Evolutionary conservation across 2,329 filamentous ascomycete species (phyloP), one percentile per base, ranked within the genome.

Genomic region (Drechmeria coniospora): DNA sequence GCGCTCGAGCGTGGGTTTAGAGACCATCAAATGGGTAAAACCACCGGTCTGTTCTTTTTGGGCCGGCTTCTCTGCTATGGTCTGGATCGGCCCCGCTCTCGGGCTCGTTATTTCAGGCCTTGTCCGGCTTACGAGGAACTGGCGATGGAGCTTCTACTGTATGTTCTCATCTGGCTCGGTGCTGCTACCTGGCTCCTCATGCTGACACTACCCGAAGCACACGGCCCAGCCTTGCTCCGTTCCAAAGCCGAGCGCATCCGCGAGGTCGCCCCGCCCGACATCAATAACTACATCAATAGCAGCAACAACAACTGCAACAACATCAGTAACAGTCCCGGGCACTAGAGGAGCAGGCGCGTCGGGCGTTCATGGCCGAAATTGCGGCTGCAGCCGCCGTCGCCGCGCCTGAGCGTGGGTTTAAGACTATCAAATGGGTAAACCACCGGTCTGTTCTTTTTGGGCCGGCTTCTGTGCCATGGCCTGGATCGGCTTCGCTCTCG

Each of bases 121-220:
- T 36, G 44, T 74, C 2, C 46, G 74, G 38, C 43, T 74, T 6
- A 67, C 58, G 18, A 53, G 65, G 35, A 46, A 56, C 34, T 72
- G 66, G 68, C 43, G 57, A 14, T 72, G 65, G 65, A 54, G 47
- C 16, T 63, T 66, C 38, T 65, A 63, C 31, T n/a, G n/a, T n/a
- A n/a, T n/a, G 53, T 61, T 2, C 39, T 61, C 11, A 42, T 66
- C 6, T 59, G 54, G 50, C 37, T 65, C 1, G 58, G 50, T 3
- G 57, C 40, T 1, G 36, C 40, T 5, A 54, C 56, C 0, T 44
- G 43, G 4, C 2, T 59, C 6, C 30, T 68, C 4, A 63, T 73
- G 58, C 53, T 72, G 28, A 65, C 65, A 1, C 63, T 74, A 6
- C 70, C 69, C 1, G 69, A 74, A 40, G 74, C 70, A 0, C 60